Percentiles rank a stretch among this genome's conserved stretches.
Evolutionary conservation across 2,329 filamentous ascomycete genomes (phyloP).

Genomic region (Aspergillus sp.): DNA sequence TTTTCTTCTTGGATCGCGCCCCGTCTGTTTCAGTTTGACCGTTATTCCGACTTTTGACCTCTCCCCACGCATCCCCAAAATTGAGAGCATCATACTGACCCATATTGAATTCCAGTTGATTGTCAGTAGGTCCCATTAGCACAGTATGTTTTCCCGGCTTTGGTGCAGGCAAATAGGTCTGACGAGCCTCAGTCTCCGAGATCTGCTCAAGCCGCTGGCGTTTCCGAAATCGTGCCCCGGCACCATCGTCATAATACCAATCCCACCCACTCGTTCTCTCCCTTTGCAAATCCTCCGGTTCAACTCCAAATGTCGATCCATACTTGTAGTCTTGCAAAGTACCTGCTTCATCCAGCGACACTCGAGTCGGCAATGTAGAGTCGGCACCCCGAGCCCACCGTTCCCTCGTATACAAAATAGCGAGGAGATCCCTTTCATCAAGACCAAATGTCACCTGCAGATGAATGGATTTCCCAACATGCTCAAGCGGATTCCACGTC

Average conservation of each 20-base stretch:
- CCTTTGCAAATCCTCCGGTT: slow-evolving; percentile 39
- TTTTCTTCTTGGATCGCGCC: slow-evolving; percentile 21
- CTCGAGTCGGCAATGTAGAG: slow-evolving; percentile 51
- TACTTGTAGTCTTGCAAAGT: slow-evolving; percentile 37
- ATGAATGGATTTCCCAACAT: slow-evolving; percentile 45
- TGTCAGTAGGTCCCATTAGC: slow-evolving; percentile 51
- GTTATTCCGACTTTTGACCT: slow-evolving; percentile 7
- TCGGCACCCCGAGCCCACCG: slow-evolving; percentile 50
- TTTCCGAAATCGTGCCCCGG: slow-evolving; percentile 41
- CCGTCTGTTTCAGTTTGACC: background rate
- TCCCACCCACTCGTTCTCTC: slow-evolving; percentile 51
- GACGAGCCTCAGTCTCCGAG: slow-evolving; percentile 34
- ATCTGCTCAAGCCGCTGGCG: slow-evolving; percentile 43
- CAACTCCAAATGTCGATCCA: slow-evolving; percentile 44
- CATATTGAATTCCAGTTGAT: slow-evolving; percentile 46
- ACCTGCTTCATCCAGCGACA: slow-evolving; percentile 31
- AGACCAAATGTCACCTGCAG: slow-evolving; percentile 53
- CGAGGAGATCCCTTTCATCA: slow-evolving; percentile 49
- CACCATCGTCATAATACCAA: slow-evolving; percentile 52
- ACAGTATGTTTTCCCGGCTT: slow-evolving; percentile 41
- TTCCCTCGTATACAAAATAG: slow-evolving; percentile 49
- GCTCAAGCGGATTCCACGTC: slow-evolving; percentile 34
- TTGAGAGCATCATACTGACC: slow-evolving; percentile 43
- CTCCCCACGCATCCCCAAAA: slow-evolving; percentile 47
- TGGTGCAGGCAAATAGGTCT: slow-evolving; percentile 43